Evolutionary conservation across 2,329 filamentous ascomycete genomes (phyloP), one percentile per base, ranked within the genome.

Genomic region (Onygenales sp.): DNA sequence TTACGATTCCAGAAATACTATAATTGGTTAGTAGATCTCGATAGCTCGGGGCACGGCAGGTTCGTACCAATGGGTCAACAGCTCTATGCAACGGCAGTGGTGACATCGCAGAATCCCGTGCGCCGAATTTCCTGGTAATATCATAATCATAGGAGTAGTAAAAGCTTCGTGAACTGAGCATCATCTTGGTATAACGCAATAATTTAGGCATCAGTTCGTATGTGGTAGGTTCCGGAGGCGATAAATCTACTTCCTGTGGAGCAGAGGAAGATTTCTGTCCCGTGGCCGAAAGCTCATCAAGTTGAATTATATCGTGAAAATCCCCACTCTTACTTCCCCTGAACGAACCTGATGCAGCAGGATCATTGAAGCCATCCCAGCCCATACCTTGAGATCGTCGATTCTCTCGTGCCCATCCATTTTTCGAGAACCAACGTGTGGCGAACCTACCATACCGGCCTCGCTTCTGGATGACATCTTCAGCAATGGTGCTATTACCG

Each of bases 61-160:
- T n/a, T 61, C 70, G 62, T 67, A 82, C 79, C 68, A 84, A 70
- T 35, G 82, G 79, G 66, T 96, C 89, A 21, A 85, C 89, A 54
- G 81, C 78, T 58, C 81, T 81, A 66, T 89, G 80, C 3, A 95
- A 73, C 5, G 90, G 84, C 4, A 81, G 60, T 45, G 78, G 77
- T 11, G 72, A 70, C 27, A 63, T 69, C 35, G 65, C 62, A 7
- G 67, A 52, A 44, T 69, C 67, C 61, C 74, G 69, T 39, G 68
- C 66, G 51, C 69, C 67, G 56, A 80, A 67, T 52, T 80, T 83
- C 53, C 85, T 81, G 0, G 93, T 97, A 50, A 98, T 81, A 66
- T 98, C 91, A 66, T 92, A 80, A 59, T 98, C 93, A 67, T 98
- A 96, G 0, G 91, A 91, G 68, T 92, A 98, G 74, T 86, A 97